Evolutionary conservation across 208 protist genomes (phyloP).

Genomic region (Acanthamoeba royreba): DNA sequence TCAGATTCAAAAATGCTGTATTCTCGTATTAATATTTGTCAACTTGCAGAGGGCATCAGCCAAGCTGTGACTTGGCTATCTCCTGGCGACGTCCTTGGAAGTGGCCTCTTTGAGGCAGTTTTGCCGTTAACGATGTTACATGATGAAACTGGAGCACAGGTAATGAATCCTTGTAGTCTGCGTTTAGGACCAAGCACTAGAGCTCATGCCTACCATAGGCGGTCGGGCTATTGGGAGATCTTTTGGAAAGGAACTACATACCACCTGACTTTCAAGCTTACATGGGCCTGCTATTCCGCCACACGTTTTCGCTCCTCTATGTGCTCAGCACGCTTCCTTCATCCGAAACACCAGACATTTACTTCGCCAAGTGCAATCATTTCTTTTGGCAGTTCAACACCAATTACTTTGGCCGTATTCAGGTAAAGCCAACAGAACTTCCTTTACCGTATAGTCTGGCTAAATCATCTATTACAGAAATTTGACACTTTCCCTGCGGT

Average conservation of each 20-base stretch:
- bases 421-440: neutral
- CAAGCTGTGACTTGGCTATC: neutral
- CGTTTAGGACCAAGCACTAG: neutral
- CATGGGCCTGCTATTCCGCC: neutral
- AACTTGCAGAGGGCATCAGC: neutral
- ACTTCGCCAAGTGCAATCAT: neutral
- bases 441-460: neutral
- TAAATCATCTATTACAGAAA: neutral
- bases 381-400: conserved; percentile 6
- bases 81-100: neutral
- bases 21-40: neutral
- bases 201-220: neutral
- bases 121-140: neutral
- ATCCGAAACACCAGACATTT: neutral
- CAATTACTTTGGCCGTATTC: neutral
- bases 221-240: neutral
- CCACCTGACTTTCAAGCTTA: neutral
- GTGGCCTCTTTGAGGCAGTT: neutral
- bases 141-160: neutral
- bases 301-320: neutral
- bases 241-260: neutral
- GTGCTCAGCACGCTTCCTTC: neutral
- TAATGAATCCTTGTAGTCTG: neutral
- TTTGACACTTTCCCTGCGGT: neutral
- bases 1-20: neutral